These are phyloP conservation scores for Hyaloscypha hepaticicola DNA, from an alignment of 495 filamentous ascomycete species.

Conservation along the genomic window DNA sequence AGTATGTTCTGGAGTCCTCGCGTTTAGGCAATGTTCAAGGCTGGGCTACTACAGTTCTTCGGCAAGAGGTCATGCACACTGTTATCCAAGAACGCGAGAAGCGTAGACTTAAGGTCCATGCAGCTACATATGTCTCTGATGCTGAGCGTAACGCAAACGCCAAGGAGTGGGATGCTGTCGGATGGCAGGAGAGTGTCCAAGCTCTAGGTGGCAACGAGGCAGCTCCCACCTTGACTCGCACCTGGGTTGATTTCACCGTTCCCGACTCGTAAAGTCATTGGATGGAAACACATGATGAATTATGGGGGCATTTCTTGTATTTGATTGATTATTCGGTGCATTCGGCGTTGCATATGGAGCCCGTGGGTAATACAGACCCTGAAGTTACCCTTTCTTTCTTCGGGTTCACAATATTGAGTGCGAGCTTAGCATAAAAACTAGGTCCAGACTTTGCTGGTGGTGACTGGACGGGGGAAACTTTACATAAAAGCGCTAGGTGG, in stretches of 20 bases:
- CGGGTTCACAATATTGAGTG: conserved; percentile 20
- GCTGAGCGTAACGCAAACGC: conserved; percentile 23
- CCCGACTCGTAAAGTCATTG: background rate
- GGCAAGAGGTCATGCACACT: conserved; percentile 46
- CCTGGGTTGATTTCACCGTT: conserved; percentile 24
- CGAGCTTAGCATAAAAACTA: background rate
- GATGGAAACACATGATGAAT: conserved; percentile 4
- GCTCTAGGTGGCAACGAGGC: conserved; percentile 18
- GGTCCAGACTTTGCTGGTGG: conserved; percentile 6
- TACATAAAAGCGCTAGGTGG: conserved; percentile 11
- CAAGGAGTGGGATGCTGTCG: conserved; percentile 34
- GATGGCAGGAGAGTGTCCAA: conserved; percentile 39
- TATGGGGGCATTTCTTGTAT: background rate
- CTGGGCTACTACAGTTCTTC: conserved; percentile 42
- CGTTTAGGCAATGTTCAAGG: conserved; percentile 44
- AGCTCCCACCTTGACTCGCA: conserved; percentile 20
- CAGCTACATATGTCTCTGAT: conserved; percentile 27
- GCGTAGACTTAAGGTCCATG: conserved; percentile 29
- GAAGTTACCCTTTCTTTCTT: conserved; percentile 8
- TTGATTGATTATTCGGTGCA: conserved; percentile 27
- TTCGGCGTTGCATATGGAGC: conserved; percentile 25
- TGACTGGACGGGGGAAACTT: background rate
- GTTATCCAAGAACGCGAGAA: conserved; percentile 62
- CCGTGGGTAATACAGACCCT: background rate
- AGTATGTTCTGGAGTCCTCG: conserved; percentile 53